Evolutionary conservation across 2,329 filamentous ascomycete species (phyloP).

Genomic region (Drechslerella coelobrocha): DNA sequence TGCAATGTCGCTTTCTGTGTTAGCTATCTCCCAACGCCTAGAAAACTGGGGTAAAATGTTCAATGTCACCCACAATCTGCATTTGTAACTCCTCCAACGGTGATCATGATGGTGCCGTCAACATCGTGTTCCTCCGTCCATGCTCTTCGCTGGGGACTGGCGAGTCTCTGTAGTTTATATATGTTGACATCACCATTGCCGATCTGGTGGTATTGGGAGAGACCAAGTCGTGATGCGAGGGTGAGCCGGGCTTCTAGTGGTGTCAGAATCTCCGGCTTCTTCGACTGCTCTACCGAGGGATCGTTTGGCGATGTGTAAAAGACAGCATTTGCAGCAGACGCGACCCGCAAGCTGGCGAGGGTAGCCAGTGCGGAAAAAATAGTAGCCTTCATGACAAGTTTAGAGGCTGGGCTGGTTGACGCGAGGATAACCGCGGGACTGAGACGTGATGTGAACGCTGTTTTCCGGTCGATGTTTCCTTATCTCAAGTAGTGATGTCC

Average conservation of each 20-base stretch:
- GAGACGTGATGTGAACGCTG: slow-evolving; percentile 4
- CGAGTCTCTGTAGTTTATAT: slow-evolving; percentile 43
- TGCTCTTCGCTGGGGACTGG: slow-evolving; percentile 27
- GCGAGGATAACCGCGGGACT: slow-evolving; percentile 22
- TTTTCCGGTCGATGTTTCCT: neutral
- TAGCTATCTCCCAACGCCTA: slow-evolving; percentile 1
- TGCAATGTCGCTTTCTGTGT: neutral
- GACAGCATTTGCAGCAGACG: slow-evolving; percentile 34
- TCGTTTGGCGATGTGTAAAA: slow-evolving; percentile 48
- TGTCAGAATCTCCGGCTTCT: slow-evolving; percentile 37
- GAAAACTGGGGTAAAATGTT: no score
- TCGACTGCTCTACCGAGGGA: slow-evolving; percentile 14
- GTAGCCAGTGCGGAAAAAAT: slow-evolving; percentile 38
- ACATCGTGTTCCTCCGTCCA: slow-evolving; percentile 36
- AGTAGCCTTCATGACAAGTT: slow-evolving; percentile 33
- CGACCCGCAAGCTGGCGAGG: slow-evolving; percentile 30
- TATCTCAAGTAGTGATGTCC: neutral
- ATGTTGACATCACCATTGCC: slow-evolving; percentile 32
- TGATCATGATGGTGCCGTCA: slow-evolving; percentile 34
- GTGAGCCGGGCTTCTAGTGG: slow-evolving; percentile 29
- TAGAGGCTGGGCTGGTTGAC: slow-evolving; percentile 30
- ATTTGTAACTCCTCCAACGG: slow-evolving; percentile 36
- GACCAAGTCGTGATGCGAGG: slow-evolving; percentile 43
- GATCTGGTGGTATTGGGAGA: slow-evolving; percentile 49
- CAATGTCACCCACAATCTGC: slow-evolving; percentile 17